Evolutionary conservation across 106 monocot genomes (phyloP), one percentile per base, ranked within the genome.

Genomic region (Dendrobium huoshanense): DNA sequence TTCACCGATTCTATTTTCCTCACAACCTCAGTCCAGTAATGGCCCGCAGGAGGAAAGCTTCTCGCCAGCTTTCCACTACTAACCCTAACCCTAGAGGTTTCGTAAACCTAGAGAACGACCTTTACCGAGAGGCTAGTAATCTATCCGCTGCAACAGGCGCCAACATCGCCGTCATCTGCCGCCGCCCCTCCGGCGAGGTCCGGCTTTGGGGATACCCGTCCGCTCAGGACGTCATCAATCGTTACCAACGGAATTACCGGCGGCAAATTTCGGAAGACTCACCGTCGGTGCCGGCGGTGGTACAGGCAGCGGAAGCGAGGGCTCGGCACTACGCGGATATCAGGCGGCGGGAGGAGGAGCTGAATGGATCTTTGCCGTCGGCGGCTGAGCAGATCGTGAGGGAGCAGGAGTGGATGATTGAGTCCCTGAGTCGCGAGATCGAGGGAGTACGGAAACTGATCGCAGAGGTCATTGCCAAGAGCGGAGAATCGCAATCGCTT

Each of bases 61-160:
- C 64, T 65, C 64, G 64, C 6, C 64, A 0, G 64, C 64, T n/a
- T 6, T 15, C 64, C 64, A 24, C 64, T 7, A 25, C 24, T 65
- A 25, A 65, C 64, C 64, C 64, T 25, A 65, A 65, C 22, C 64
- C 22, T 65, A 64, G 64, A n/a, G 22, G 25, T 65, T 24, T 65
- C 25, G 25, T 25, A 6, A 65, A 65, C 25, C 10, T 65, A 65
- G 64, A 65, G 64, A 65, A 65, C 64, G 64, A 65, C 6, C 64
- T 65, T 24, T 65, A 8, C 24, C n/a, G 64, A 25, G 64, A 65
- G 64, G 64, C 64, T 22, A 65, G 64, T 10, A 65, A 65, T 65
- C 64, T 65, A n/a, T 65, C 64, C 64, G 64, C 64, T 22, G 64
- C 64, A 65, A 65, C 64, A 27, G 64, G 64, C 64, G 64, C 64